phyloP scores from a whole-genome alignment of 2,329 filamentous ascomycete genomes.

The Fusarium kyushuense region DNA sequence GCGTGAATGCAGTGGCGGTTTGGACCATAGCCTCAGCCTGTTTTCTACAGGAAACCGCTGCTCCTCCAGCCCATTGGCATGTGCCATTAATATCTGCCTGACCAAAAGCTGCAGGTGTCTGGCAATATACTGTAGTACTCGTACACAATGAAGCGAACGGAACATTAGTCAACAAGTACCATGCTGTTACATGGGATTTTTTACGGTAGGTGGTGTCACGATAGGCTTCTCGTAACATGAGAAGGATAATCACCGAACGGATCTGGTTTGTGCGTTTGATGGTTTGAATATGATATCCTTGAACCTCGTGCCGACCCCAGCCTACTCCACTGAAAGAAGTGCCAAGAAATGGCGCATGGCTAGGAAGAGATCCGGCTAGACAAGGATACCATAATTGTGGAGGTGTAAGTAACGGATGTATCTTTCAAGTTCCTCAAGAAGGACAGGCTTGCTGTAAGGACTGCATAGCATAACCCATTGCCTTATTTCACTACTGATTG shows the following conservation, averaged over 20 bases:
- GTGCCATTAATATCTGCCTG: slow-evolving; percentile 33
- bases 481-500: not conserved
- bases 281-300: slow-evolving; percentile 19
- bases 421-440: not conserved
- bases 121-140: not conserved
- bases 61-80: slow-evolving; percentile 25
- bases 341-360: slow-evolving; percentile 45
- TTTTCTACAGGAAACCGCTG: slow-evolving; percentile 19
- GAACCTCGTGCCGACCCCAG: slow-evolving; percentile 30
- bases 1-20: slow-evolving; percentile 32
- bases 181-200: not conserved
- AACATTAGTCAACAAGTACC: slow-evolving; percentile 2
- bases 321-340: slow-evolving; percentile 30
- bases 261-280: slow-evolving; percentile 18
- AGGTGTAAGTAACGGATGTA: slow-evolving; percentile 22
- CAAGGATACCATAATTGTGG: slow-evolving; percentile 41
- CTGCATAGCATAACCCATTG: not conserved
- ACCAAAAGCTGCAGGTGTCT: slow-evolving; percentile 21
- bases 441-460: not conserved
- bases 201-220: not conserved
- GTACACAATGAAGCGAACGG: not conserved
- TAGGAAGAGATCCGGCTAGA: slow-evolving; percentile 41
- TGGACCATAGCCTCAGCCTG: slow-evolving; percentile 13
- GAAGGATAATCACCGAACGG: not conserved
- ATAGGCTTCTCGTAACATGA: slow-evolving; percentile 9